phyloP scores from a whole-genome alignment of 73 alveolate species.

The Paraurostyla sp. region DNA sequence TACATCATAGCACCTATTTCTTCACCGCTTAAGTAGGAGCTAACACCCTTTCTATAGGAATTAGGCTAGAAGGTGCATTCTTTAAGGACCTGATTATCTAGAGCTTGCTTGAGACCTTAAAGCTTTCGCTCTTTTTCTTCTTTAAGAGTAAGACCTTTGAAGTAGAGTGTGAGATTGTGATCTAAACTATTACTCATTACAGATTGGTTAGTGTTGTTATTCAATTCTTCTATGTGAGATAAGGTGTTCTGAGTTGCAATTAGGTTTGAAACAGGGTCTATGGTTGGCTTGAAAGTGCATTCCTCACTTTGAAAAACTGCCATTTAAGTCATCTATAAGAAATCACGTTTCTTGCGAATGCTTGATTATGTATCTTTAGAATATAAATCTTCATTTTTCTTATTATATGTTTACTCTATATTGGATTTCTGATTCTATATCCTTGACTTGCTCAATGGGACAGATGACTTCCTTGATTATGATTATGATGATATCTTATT shows the following conservation, averaged over 20 bases:
- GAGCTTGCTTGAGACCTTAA: background rate
- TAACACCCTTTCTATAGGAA: background rate
- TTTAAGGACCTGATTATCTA: background rate
- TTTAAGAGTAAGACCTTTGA: background rate
- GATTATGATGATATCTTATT: background rate
- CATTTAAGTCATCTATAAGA: background rate
- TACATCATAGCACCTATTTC: too few relatives aligned
- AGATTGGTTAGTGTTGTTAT: too few relatives aligned
- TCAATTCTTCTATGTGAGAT: background rate
- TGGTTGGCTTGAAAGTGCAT: conserved; percentile 7
- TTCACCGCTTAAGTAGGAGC: too few relatives aligned
- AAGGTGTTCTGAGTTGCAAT: background rate
- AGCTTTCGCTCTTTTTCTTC: background rate
- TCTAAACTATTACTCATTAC: background rate
- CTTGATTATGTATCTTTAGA: background rate
- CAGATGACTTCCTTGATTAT: background rate
- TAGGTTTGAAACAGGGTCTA: conserved; percentile 19
- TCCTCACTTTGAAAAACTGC: background rate
- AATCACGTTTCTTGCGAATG: background rate
- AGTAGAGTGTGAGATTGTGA: background rate
- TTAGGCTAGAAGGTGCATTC: conserved; percentile 42
- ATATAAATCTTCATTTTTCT: background rate
- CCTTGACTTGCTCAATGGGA: background rate
- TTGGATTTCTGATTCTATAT: too few relatives aligned
- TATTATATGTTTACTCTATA: background rate